Base-by-base conservation (phyloP, 2,329 filamentous ascomycete species). In the Claviceps cyperi region DNA sequence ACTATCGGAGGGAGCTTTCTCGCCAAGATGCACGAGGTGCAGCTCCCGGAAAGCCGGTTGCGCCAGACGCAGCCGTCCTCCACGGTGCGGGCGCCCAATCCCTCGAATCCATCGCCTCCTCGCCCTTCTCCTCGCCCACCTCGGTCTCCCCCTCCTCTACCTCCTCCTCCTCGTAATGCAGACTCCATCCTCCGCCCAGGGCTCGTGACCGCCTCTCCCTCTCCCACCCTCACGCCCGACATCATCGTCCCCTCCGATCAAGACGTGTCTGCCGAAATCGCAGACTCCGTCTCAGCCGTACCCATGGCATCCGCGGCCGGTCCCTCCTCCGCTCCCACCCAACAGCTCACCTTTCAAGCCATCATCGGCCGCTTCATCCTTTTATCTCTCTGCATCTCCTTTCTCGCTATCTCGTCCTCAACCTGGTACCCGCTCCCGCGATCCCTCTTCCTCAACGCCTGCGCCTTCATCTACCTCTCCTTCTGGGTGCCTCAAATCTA, bases 401-500 rank as follows among this genome's bases (percentile, higher is more conserved):
- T 83, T 58, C 61, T 83, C 22, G 73, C 74, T 44, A 69, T 81
- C 36, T 76, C 77, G 13, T 80, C 80, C 6, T 70, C 72, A 17
- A 76, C 78, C 1, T 84, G 80, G 79, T 75, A 78, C 48, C 70
- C 75, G 1, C 62, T 66, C 7, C 61, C 76, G 41, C 77, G 80
- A 37, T 68, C 73, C 22, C 60, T 69, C 47, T 83, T 82, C 62
- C 69, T 78, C 58, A 78, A 90, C 61, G 55, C 74, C 2, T 69
- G 94, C 21, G 75, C 78, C 2, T 80, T 91, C 58, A 56, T 77
- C 49, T 96, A 96, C 62, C 77, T 96, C 43, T 95, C 90, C 19
- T 83, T 96, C 62, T 97, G 91, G 91, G 63, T 82, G 1, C 91
- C 92, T 0, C 92, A 98, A 64, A 94, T 97, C 57, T 79, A 85